phyloP scores from a whole-genome alignment of 1,139 yeast species.

The Sugiyamaella paludigena region DNA sequence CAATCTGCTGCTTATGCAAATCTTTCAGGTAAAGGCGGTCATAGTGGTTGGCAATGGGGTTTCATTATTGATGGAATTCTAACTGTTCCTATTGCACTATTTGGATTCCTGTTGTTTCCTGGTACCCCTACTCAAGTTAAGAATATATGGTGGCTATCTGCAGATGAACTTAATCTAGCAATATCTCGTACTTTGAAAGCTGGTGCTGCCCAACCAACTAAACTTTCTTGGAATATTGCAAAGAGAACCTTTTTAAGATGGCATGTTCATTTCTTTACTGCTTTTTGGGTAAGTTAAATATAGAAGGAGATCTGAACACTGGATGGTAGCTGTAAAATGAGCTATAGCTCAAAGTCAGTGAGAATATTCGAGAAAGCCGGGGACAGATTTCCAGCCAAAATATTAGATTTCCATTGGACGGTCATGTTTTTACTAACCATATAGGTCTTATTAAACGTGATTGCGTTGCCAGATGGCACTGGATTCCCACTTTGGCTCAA shows the following conservation, averaged over 20 bases:
- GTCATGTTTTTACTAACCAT: too few relatives aligned
- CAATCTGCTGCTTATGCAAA: slow-evolving; percentile 42
- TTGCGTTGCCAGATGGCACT: slow-evolving; percentile 40
- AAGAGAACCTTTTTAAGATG: slow-evolving; percentile 36
- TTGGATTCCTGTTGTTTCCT: slow-evolving; percentile 62
- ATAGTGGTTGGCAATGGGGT: slow-evolving; percentile 50
- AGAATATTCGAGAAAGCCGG: too few relatives aligned
- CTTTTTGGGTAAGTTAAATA: slow-evolving; percentile 35
- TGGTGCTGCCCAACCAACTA: slow-evolving; percentile 37
- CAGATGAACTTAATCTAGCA: slow-evolving; percentile 33
- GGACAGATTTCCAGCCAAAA: too few relatives aligned
- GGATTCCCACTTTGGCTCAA: slow-evolving; percentile 37
- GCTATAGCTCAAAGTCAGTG: too few relatives aligned
- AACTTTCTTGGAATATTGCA: slow-evolving; percentile 32
- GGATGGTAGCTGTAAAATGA: too few relatives aligned
- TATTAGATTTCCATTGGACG: too few relatives aligned
- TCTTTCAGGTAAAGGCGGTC: slow-evolving; percentile 42
- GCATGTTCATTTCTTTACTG: slow-evolving; percentile 42
- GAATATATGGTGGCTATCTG: slow-evolving; percentile 33
- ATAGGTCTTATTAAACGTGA: slow-evolving; percentile 36
- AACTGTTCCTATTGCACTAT: slow-evolving; percentile 56
- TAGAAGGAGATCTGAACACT: too few relatives aligned
- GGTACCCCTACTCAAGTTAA: slow-evolving; percentile 58
- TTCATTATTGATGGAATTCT: slow-evolving; percentile 53
- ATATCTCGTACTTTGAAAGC: slow-evolving; percentile 30